These are phyloP conservation scores for Lophium mytilinum DNA, from an alignment of 495 filamentous ascomycete species.

Conservation along the genomic window DNA sequence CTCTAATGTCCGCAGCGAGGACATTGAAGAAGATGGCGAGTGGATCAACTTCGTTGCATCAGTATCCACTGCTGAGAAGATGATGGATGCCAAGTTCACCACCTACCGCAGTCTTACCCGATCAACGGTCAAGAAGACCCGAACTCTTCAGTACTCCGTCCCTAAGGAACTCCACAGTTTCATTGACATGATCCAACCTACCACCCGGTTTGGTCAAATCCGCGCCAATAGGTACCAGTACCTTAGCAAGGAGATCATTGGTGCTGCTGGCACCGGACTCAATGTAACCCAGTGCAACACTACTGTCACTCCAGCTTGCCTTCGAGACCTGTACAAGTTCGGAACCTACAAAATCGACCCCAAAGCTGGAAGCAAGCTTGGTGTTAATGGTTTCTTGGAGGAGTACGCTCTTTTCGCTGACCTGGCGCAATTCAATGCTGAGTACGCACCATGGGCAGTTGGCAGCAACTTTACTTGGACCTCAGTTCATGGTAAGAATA, in stretches of 20 bases:
- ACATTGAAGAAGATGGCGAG: slow-evolving; percentile 29
- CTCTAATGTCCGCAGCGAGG: slow-evolving; percentile 18
- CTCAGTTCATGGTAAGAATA: slow-evolving; percentile 46
- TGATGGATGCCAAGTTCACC: slow-evolving; percentile 31
- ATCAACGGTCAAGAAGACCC: slow-evolving; percentile 27
- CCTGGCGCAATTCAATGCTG: slow-evolving; percentile 24
- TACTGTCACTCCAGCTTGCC: slow-evolving; percentile 49
- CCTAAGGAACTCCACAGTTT: slow-evolving; percentile 44
- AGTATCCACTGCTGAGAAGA: slow-evolving; percentile 27
- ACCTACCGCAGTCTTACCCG: slow-evolving; percentile 25
- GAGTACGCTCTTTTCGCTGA: slow-evolving; percentile 34
- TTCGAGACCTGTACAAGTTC: slow-evolving; percentile 54
- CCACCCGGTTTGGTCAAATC: slow-evolving; percentile 49
- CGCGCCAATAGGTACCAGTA: slow-evolving; percentile 21
- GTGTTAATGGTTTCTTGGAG: slow-evolving; percentile 54
- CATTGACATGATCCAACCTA: slow-evolving; percentile 54
- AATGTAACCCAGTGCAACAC: slow-evolving; percentile 41
- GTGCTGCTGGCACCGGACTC: slow-evolving; percentile 1
- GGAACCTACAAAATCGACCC: slow-evolving; percentile 41
- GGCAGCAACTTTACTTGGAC: slow-evolving; percentile 55
- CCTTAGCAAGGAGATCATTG: slow-evolving; percentile 13
- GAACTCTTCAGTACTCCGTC: slow-evolving; percentile 57
- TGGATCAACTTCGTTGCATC: slow-evolving; percentile 33
- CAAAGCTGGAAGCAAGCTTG: slow-evolving; percentile 45
- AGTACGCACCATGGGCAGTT: slow-evolving; percentile 39